Conservation (phyloP, 495 filamentous ascomycete species). For the Talaromyces ruber region DNA sequence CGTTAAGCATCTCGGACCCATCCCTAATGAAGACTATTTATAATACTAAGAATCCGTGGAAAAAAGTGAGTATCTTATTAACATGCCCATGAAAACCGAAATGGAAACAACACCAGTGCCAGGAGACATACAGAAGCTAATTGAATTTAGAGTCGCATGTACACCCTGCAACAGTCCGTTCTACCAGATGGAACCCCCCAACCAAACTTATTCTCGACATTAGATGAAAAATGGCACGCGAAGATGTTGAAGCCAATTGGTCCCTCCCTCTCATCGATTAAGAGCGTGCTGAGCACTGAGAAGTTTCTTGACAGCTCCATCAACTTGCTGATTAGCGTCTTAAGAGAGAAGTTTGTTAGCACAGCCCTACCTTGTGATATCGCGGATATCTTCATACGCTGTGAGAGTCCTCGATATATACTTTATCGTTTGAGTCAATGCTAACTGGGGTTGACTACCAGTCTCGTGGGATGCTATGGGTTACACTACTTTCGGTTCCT, state of each 20-base stretch:
- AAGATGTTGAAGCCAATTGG: constrained; percentile 18
- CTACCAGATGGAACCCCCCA: constrained; percentile 13
- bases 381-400: constrained; percentile 13
- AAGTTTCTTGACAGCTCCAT: constrained; percentile 17
- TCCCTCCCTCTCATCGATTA: constrained; percentile 17
- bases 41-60: constrained; percentile 21
- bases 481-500: constrained; percentile 23
- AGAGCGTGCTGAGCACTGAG: constrained; percentile 20
- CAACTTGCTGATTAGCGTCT: constrained; percentile 16
- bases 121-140: background rate
- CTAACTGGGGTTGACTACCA: constrained; percentile 2
- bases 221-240: constrained; percentile 23
- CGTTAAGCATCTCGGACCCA: constrained; percentile 28
- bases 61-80: constrained; percentile 15
- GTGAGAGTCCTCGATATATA: constrained; percentile 4
- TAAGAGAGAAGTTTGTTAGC: constrained; percentile 14
- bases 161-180: constrained; percentile 19
- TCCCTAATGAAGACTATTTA: constrained; percentile 22
- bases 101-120: background rate
- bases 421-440: background rate
- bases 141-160: constrained; percentile 17
- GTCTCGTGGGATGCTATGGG: constrained; percentile 31
- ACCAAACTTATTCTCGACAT: constrained; percentile 20
- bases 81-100: background rate
- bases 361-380: constrained; percentile 13